Conservation (phyloP, 805 yeast species). For the Spencermartinsiella europaea region DNA sequence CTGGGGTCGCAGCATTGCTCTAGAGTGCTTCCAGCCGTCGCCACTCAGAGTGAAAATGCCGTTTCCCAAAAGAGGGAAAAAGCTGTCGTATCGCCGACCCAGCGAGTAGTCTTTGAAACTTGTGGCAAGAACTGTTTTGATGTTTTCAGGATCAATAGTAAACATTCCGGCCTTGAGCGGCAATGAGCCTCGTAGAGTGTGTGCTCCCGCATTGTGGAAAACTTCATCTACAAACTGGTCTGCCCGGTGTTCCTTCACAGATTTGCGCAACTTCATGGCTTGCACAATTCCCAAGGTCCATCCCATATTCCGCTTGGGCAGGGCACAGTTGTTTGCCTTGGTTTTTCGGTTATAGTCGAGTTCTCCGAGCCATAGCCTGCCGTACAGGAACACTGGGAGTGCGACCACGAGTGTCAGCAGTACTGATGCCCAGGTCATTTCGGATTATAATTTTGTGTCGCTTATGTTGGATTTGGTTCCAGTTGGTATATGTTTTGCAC, state of each 20-base stretch:
- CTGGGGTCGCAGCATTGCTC: constrained; percentile 35
- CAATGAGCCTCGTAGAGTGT: neutral
- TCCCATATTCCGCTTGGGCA: neutral
- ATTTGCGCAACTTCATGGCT: neutral
- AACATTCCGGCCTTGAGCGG: constrained; percentile 2
- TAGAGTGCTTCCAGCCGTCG: constrained; percentile 35
- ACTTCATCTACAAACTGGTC: neutral
- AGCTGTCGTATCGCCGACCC: constrained; percentile 25
- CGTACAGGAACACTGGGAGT: neutral
- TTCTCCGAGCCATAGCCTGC: neutral
- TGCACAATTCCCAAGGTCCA: neutral
- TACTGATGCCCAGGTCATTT: too few relatives aligned
- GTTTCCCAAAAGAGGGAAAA: constrained; percentile 30
- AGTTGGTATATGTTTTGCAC: too few relatives aligned
- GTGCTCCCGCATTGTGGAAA: neutral
- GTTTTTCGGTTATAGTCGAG: neutral
- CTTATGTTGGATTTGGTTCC: too few relatives aligned
- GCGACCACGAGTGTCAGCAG: too few relatives aligned
- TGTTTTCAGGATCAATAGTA: constrained; percentile 31
- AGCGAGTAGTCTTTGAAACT: constrained; percentile 31
- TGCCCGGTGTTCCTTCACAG: neutral
- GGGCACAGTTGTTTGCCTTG: neutral
- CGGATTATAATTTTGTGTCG: too few relatives aligned
- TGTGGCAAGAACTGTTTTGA: constrained; percentile 32
- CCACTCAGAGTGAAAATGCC: constrained; percentile 36